Percentiles rank a stretch among this genome's conserved stretches.
Conservation (phyloP, 345 rosid species). For the Eucalyptus decipiens region DNA sequence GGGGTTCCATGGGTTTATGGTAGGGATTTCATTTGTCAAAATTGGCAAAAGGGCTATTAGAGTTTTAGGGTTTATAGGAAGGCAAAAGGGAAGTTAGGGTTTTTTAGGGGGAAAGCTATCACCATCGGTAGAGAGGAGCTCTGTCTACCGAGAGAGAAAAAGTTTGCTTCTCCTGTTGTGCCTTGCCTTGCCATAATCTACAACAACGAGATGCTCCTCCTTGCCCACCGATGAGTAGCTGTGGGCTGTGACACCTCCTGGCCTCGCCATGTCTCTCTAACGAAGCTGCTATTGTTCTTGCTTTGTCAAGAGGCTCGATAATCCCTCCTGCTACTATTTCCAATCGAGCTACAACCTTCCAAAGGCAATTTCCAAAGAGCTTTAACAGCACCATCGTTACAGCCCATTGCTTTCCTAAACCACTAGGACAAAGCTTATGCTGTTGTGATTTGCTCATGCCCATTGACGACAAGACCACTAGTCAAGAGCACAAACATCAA, state of each 20-base stretch:
- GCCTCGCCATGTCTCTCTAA: accelerated
- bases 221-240: background rate
- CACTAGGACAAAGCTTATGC: accelerated
- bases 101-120: too few species aligned
- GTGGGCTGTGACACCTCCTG: accelerated
- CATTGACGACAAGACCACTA: accelerated
- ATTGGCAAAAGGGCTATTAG: too few species aligned
- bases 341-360: too few species aligned
- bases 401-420: too few species aligned
- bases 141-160: too few species aligned
- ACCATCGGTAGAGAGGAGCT: too few species aligned
- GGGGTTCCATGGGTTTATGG: too few species aligned
- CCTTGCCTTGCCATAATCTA: background rate
- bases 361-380: too few species aligned
- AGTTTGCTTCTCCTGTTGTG: background rate
- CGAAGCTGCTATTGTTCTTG: background rate
- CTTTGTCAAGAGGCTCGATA: accelerated
- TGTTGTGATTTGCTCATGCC: accelerated
- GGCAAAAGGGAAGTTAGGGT: too few species aligned
- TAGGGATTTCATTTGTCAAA: too few species aligned
- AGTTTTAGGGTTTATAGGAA: too few species aligned
- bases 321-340: accelerated
- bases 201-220: accelerated
- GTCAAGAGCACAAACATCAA: accelerated
- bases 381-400: accelerated